Conservation (phyloP, 208 protist genomes). For the Angomonas deanei region DNA sequence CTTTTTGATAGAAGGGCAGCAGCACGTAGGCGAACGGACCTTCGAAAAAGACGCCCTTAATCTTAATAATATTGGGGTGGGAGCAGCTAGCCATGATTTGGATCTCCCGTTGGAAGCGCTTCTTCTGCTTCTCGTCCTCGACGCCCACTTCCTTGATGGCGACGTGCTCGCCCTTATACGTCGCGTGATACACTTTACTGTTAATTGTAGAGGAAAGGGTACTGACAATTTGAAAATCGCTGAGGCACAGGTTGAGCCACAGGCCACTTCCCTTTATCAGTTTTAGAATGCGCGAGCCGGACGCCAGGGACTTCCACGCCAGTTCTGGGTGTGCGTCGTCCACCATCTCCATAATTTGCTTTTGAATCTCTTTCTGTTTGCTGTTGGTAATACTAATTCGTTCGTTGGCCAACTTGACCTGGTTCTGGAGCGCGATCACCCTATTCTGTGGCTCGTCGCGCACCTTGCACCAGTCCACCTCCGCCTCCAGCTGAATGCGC, state of each 20-base stretch:
- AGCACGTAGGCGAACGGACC: constrained; percentile 65
- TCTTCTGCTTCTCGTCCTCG: constrained; percentile 32
- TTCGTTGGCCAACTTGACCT: constrained; percentile 26
- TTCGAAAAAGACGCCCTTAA: constrained; percentile 75
- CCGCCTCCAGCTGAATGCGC: constrained; percentile 64
- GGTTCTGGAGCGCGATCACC: constrained; percentile 28
- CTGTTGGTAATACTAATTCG: constrained; percentile 25
- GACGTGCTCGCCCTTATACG: constrained; percentile 45
- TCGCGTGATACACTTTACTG: constrained; percentile 69
- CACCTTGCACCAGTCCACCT: constrained; percentile 73
- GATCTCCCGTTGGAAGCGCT: constrained; percentile 56
- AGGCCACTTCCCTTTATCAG: constrained; percentile 64
- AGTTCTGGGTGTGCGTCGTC: constrained; percentile 54
- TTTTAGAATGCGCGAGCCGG: constrained; percentile 51
- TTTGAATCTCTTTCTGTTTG: constrained; percentile 45
- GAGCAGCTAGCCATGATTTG: constrained; percentile 43
- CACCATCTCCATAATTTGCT: constrained; percentile 48
- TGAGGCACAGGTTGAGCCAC: constrained; percentile 61
- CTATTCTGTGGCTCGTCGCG: constrained; percentile 41
- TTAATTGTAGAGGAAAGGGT: constrained; percentile 53
- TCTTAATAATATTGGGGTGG: constrained; percentile 64
- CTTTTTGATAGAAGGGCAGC: constrained; percentile 47
- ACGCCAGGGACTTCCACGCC: constrained; percentile 59
- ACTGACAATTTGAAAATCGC: constrained; percentile 50
- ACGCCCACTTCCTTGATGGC: constrained; percentile 63